These are phyloP conservation scores for Ophiocordyceps australis DNA, from an alignment of 2,329 filamentous ascomycete species.

Conservation along the genomic window DNA sequence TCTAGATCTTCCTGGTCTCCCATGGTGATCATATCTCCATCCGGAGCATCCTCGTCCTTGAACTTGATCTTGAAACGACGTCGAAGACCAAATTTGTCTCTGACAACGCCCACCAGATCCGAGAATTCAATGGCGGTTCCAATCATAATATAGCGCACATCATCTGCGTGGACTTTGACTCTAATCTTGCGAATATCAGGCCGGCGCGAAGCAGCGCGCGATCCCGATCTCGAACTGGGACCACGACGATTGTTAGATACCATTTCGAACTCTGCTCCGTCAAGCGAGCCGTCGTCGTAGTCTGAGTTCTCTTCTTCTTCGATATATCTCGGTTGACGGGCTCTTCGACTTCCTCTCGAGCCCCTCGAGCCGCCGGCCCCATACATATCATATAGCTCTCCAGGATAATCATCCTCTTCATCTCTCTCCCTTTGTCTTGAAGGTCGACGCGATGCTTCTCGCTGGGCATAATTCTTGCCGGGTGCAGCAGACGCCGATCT, in stretches of 20 bases:
- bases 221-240: slow-evolving; percentile 25
- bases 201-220: slow-evolving; percentile 36
- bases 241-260: slow-evolving; percentile 34
- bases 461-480: slow-evolving; percentile 21
- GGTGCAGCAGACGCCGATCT: slow-evolving; percentile 28
- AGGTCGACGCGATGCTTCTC: too few species aligned
- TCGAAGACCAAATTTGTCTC: slow-evolving; percentile 69
- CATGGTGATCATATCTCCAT: slow-evolving; percentile 91
- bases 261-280: slow-evolving; percentile 70
- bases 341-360: slow-evolving; percentile 15
- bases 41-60: slow-evolving; percentile 56
- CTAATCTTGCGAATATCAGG: slow-evolving; percentile 62
- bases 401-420: slow-evolving; percentile 44
- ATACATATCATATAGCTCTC: slow-evolving; percentile 53
- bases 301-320: slow-evolving; percentile 68
- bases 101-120: slow-evolving; percentile 62
- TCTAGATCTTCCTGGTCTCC: slow-evolving; percentile 93
- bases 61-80: slow-evolving; percentile 78
- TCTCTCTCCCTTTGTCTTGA: slow-evolving; percentile 25
- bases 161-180: slow-evolving; percentile 81
- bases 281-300: slow-evolving; percentile 50
- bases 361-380: slow-evolving; percentile 19
- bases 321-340: slow-evolving; percentile 41
- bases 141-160: slow-evolving; percentile 87
- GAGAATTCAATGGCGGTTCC: slow-evolving; percentile 52